Conservation (phyloP, 352 stramenopile genomes). For the Phytophthora pinifolia region DNA sequence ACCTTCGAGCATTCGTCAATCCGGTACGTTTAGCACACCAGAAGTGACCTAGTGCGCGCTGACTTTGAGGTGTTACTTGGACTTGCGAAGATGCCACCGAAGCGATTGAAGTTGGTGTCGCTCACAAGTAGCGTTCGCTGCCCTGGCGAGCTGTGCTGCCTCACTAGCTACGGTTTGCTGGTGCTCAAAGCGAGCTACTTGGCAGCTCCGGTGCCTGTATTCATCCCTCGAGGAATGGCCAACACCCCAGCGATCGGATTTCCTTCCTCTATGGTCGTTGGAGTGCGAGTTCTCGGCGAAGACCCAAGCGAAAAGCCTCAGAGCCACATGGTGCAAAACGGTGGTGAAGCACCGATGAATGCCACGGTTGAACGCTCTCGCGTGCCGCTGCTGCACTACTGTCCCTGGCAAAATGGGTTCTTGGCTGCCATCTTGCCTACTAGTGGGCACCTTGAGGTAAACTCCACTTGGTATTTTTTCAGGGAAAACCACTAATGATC, state of each 20-base stretch:
- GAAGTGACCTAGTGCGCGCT: neutral
- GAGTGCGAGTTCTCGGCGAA: slow-evolving; percentile 51
- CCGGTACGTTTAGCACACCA: slow-evolving; percentile 21
- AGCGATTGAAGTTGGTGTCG: slow-evolving; percentile 59
- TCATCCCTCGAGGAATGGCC: slow-evolving; percentile 39
- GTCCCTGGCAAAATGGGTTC: slow-evolving; percentile 32
- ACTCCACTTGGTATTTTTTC: no score
- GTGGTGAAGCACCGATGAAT: slow-evolving; percentile 29
- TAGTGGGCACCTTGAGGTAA: slow-evolving; percentile 59
- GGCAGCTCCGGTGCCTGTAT: slow-evolving; percentile 28
- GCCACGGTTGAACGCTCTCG: slow-evolving; percentile 37
- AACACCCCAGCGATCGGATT: slow-evolving; percentile 53
- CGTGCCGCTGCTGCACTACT: slow-evolving; percentile 39
- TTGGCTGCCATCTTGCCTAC: slow-evolving; percentile 50
- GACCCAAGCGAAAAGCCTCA: slow-evolving; percentile 55
- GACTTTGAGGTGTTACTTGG: neutral
- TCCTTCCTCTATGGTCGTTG: slow-evolving; percentile 43
- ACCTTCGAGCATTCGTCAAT: slow-evolving; percentile 38
- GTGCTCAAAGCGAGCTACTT: slow-evolving; percentile 42
- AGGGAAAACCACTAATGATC: no score
- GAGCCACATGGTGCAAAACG: slow-evolving; percentile 54
- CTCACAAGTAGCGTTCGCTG: slow-evolving; percentile 40
- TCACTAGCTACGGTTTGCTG: slow-evolving; percentile 60
- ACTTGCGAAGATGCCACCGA: slow-evolving; percentile 24
- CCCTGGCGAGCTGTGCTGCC: slow-evolving; percentile 45